A percentile compares a stretch with the other conserved stretches of the same genome.
Evolutionary conservation across 371 early-diverging fungal genomes (phyloP).

Genomic region (Funneliformis caledonium): DNA sequence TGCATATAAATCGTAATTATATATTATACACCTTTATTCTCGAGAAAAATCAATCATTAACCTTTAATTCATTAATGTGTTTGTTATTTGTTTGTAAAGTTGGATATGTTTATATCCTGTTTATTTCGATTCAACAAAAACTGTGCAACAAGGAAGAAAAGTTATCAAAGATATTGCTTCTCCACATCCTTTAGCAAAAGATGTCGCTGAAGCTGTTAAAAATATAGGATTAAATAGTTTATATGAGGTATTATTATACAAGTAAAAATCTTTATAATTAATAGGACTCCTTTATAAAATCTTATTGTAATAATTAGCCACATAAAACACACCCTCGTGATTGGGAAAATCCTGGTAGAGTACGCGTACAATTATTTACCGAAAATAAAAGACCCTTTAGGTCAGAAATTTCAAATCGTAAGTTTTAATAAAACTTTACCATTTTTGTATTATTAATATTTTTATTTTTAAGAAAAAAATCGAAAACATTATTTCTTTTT

Average conservation of each 20-base stretch:
- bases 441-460: background rate
- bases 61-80: background rate
- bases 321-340: slow-evolving; percentile 39
- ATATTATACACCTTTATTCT: background rate
- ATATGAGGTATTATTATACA: slow-evolving; percentile 29
- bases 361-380: slow-evolving; percentile 37
- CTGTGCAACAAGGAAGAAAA: slow-evolving; percentile 42
- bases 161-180: slow-evolving; percentile 23
- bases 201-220: slow-evolving; percentile 39
- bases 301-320: slow-evolving; percentile 21
- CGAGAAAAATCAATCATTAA: background rate
- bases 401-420: slow-evolving; percentile 29
- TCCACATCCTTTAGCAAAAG: slow-evolving; percentile 38
- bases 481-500: background rate
- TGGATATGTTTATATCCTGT: slow-evolving; percentile 42
- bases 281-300: background rate
- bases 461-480: background rate
- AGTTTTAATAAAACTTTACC: background rate
- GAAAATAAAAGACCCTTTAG: slow-evolving; percentile 12
- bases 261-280: background rate
- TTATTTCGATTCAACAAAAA: slow-evolving; percentile 41
- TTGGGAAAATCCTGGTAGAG: slow-evolving; percentile 39
- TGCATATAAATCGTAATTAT: slow-evolving; percentile 24
- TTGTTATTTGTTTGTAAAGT: background rate
- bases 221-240: slow-evolving; percentile 25